Percentiles rank a stretch among this genome's conserved stretches.
These are phyloP conservation scores for Phytopythium ostracodes DNA, from an alignment of 352 stramenopile genomes.

Conservation along the genomic window DNA sequence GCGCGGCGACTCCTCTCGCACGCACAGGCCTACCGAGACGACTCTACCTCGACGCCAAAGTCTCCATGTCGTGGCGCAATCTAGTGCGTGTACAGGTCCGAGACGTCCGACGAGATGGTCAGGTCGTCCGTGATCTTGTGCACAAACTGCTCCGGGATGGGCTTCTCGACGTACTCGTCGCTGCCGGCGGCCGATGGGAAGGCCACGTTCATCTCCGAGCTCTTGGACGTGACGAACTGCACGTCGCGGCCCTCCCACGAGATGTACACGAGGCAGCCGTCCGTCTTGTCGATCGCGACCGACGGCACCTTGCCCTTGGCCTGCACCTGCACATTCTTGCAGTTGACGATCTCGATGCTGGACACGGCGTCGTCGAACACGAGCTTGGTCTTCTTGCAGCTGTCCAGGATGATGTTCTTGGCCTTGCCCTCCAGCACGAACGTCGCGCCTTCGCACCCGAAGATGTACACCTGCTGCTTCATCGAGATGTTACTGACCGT, in stretches of 20 bases:
- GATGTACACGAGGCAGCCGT: conserved; percentile 95
- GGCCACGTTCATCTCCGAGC: conserved; percentile 95
- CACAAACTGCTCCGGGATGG: conserved; percentile 97
- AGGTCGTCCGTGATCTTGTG: conserved; percentile 89
- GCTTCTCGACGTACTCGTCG: conserved; percentile 93
- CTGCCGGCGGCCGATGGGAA: conserved; percentile 84
- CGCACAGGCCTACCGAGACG: too few relatives aligned
- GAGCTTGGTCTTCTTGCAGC: conserved; percentile 94
- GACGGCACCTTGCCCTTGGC: conserved; percentile 91
- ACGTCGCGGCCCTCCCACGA: conserved; percentile 88
- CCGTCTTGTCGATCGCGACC: conserved; percentile 99
- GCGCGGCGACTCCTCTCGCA: too few relatives aligned
- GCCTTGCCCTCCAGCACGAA: conserved; percentile 97
- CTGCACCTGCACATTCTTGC: conserved; percentile 96
- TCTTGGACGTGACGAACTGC: conserved; percentile 96
- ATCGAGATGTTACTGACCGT: conserved; percentile 90
- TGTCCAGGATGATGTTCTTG: conserved; percentile 96
- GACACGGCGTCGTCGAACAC: conserved; percentile 96
- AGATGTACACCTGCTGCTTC: conserved; percentile 97
- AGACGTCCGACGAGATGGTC: conserved; percentile 90
- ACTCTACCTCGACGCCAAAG: too few relatives aligned
- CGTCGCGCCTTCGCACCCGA: conserved; percentile 91
- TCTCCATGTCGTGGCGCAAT: too few relatives aligned
- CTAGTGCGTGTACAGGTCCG: conserved; percentile 92
- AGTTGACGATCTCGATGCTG: conserved; percentile 97